Evolutionary conservation across 257 asterid species (phyloP), one percentile per base, ranked within the genome.

Genomic region (Solanum lignicaule): DNA sequence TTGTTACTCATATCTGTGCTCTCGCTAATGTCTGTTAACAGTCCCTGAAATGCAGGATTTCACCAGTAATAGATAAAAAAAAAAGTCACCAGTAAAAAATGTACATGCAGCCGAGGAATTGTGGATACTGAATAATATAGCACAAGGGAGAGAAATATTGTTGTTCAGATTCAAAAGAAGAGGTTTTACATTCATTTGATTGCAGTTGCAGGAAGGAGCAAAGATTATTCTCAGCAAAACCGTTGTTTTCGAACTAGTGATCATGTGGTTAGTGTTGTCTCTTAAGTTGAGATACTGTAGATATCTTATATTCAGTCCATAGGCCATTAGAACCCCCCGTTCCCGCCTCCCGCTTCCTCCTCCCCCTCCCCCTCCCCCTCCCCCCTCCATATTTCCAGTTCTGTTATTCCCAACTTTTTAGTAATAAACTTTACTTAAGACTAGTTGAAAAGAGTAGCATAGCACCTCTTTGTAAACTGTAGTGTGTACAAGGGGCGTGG

Each of bases 121-220:
- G 66, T 83, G 73, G 83, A 85, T 84, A 72, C 36, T 48, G 81
- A 86, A 87, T 68, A 83, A 88, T 82, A 75, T 82, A 75, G 88
- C 68, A 76, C 66, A 62, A 74, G 32, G 84, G 65, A 88, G 58
- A 83, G 84, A 60, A 88, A 69, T 62, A 68, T 66, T 81, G 48
- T 5, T 82, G 84, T 68, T 71, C 25, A 14, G 73, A 72, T 52
- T 86, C 76, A 41, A 83, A 25, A 7, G 87, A 71, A 23, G 25
- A 35, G 81, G 66, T 72, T 85, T 32, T 69, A 32, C 60, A 25
- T 21, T 75, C 55, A 29, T 48, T 74, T 68, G 87, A 84, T 62
- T 72, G 86, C 68, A 35, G 86, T 23, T 74, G 41, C 69, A 18
- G 85, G 41, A 82, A 48, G 11, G 69, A 82, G 85, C 20, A 74